These are phyloP conservation scores for Fusarium anthophilum DNA, from an alignment of 2,329 filamentous ascomycete species.

Conservation along the genomic window DNA sequence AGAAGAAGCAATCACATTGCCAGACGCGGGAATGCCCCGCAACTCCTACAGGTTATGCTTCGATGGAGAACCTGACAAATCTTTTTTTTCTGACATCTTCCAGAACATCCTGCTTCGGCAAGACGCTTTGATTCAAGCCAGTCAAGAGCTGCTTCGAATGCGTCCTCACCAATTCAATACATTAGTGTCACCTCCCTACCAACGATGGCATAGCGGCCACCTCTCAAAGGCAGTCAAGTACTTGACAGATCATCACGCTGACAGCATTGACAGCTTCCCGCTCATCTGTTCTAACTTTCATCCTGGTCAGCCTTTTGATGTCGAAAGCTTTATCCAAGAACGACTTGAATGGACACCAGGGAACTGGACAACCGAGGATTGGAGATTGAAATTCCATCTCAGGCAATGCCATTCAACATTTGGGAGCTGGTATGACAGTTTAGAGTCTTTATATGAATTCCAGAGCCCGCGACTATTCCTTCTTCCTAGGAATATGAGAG, in stretches of 20 bases:
- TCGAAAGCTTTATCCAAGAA: not conserved
- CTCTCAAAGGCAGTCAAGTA: not conserved
- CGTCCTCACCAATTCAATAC: not conserved
- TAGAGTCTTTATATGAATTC: not conserved
- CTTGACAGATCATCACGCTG: not conserved
- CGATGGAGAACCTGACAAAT: not conserved
- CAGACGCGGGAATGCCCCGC: not conserved
- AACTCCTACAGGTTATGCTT: conserved; percentile 1
- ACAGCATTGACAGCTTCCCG: not conserved
- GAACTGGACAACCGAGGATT: not conserved
- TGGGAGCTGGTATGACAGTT: not conserved
- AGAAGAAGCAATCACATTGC: not conserved
- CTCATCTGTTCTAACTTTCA: not conserved
- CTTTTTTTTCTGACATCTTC: not conserved
- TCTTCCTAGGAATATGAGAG: too few species aligned
- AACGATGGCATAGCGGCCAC: not conserved
- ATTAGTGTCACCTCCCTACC: not conserved
- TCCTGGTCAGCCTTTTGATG: not conserved
- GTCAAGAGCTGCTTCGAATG: not conserved
- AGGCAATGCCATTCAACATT: not conserved
- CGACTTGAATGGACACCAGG: not conserved
- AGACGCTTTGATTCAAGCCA: not conserved
- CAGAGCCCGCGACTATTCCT: too few species aligned
- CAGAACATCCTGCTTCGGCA: not conserved
- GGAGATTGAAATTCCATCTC: not conserved